Base-by-base conservation (phyloP, 164 flowering plant species). In the Vitis cinerea region DNA sequence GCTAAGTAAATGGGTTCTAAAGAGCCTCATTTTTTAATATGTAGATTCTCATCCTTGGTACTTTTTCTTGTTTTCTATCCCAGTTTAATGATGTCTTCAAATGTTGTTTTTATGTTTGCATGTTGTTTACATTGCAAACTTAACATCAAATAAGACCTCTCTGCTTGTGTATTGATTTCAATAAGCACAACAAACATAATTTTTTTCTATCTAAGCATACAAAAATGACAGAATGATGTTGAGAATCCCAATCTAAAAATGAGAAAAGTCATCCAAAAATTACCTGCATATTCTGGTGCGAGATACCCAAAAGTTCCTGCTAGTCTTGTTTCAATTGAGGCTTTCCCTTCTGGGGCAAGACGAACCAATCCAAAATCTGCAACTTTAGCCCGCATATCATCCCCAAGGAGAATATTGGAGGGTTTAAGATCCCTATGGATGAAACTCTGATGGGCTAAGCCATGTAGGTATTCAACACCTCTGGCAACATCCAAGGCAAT, bases 221-320 rank as follows among this genome's bases (percentile, higher is more conserved):
- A 14, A 66, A 23, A 10, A 16, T 23, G 27, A 37, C 7, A 31
- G 16, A 4, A 64, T 50, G 6, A 50, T 23, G 27, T 23, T 11
- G 27, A 10, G 10, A 9, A 12, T 16, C 56, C 50, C 14, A 13
- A 58, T 31, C 13, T 58, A 23, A 51, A 63, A 23, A 3, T 9
- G 54, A 53, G 7, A 50, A 49, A 66, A 27, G 29, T 0, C 9
- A 66, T 15, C 6, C 16, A 13, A 50, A 48, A 16, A 15, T 75
- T 84, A 93, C 98, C 97, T 69, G 99, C 98, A 83, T 95, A 93
- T 78, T 95, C 99, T 3, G 99, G 99, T 0, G 99, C 98, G 19
- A 94, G 86, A 74, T 94, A 94, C 12, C 99, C 99, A 68, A 95
- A 95, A 3, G 98, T 95, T 65, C 99, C 98, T 0, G 99, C 99